Percentiles rank a stretch among this genome's conserved stretches.
phyloP scores from a whole-genome alignment of 2,329 filamentous ascomycete species.

The Biscogniauxia mediterranea region DNA sequence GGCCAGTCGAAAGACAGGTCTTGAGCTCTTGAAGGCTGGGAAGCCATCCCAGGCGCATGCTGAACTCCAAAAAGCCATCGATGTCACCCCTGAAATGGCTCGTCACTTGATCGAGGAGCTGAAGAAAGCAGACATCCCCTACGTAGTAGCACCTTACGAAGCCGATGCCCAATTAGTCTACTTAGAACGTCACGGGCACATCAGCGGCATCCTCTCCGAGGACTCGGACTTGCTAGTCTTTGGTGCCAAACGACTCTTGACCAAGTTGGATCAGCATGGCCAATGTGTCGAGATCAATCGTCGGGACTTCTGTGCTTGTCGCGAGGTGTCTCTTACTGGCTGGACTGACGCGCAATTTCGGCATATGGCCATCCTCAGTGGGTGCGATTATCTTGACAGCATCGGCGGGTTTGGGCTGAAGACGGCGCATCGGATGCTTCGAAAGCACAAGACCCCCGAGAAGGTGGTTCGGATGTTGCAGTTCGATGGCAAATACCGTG shows the following conservation, averaged over 20 bases:
- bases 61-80: constrained; percentile 92
- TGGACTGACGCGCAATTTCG: constrained; percentile 93
- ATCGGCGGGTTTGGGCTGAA: constrained; percentile 87
- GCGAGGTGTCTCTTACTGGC: constrained; percentile 83
- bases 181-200: constrained; percentile 79
- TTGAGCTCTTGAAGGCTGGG: constrained; percentile 79
- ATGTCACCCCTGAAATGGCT: constrained; percentile 96
- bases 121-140: constrained; percentile 75
- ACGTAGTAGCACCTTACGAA: constrained; percentile 95
- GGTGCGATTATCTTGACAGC: constrained; percentile 90
- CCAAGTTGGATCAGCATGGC: constrained; percentile 91
- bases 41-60: constrained; percentile 76
- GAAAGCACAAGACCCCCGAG: constrained; percentile 86
- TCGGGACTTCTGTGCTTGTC: constrained; percentile 81
- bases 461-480: constrained; percentile 78
- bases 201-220: constrained; percentile 88
- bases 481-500: constrained; percentile 80
- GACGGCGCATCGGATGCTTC: constrained; percentile 85
- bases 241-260: constrained; percentile 83
- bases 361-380: constrained; percentile 93
- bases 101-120: constrained; percentile 86
- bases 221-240: constrained; percentile 97
- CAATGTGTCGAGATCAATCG: constrained; percentile 91
- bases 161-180: constrained; percentile 97
- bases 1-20: constrained; percentile 70